Conservation (phyloP, 371 early-diverging fungal species). For the Mortierella polycephala region DNA sequence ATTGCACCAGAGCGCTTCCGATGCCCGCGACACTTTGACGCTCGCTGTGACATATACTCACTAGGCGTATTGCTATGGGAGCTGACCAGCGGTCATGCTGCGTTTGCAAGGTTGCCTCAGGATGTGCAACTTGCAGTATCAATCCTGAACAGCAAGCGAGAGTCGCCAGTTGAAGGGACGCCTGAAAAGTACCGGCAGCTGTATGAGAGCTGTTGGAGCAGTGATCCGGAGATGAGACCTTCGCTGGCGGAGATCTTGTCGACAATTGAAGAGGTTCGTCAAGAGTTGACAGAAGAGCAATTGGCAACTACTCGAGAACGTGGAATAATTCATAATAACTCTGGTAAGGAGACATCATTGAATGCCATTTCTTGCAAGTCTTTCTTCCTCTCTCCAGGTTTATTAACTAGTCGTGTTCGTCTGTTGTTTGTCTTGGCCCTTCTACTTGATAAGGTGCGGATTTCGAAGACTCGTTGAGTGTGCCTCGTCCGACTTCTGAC, state of each 20-base stretch:
- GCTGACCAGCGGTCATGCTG: slow-evolving; percentile 40
- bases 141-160: slow-evolving; percentile 53
- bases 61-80: slow-evolving; percentile 57
- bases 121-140: slow-evolving; percentile 42
- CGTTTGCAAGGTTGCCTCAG: slow-evolving; percentile 31
- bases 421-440: too few relatives aligned
- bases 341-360: too few relatives aligned
- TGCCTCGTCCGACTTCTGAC: slow-evolving; percentile 43
- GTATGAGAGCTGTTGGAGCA: slow-evolving; percentile 53
- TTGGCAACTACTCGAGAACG: slow-evolving; percentile 19
- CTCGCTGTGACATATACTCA: slow-evolving; percentile 53
- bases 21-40: slow-evolving; percentile 32
- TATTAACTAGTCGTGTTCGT: not conserved
- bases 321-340: slow-evolving; percentile 1
- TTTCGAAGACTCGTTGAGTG: slow-evolving; percentile 29
- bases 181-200: slow-evolving; percentile 41
- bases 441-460: too few relatives aligned
- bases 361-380: too few relatives aligned
- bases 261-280: slow-evolving; percentile 21
- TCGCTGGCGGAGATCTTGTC: slow-evolving; percentile 23
- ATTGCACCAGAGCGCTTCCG: slow-evolving; percentile 55
- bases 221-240: slow-evolving; percentile 37
- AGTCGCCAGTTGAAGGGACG: slow-evolving; percentile 37
- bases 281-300: slow-evolving; percentile 23
- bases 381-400: too few relatives aligned